Conservation (phyloP, 768 basidiomycete species). For the Auriscalpium orientale region DNA sequence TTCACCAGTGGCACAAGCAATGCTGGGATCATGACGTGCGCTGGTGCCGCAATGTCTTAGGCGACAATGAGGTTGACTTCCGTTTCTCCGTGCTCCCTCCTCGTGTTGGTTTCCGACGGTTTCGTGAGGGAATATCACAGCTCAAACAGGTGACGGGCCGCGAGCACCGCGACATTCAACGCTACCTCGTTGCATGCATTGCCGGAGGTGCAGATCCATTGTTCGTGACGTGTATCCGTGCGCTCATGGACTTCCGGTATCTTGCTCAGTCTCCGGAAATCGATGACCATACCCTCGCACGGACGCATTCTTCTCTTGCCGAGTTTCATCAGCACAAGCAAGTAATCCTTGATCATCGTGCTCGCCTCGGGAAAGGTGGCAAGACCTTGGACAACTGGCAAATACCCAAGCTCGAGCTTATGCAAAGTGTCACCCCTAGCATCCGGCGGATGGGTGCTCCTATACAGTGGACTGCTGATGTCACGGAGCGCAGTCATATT, state of each 20-base stretch:
- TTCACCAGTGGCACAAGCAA: conserved; percentile 29
- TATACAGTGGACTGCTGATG: no score
- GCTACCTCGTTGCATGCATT: no score
- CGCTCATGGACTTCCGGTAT: no score
- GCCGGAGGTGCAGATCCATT: conserved; percentile 22
- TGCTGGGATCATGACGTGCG: conserved; percentile 33
- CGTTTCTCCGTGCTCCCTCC: conserved; percentile 30
- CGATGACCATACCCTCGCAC: background rate
- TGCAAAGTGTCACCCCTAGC: conserved; percentile 26
- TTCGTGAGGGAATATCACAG: conserved; percentile 29
- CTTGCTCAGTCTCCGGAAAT: conserved; percentile 26
- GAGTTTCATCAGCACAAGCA: conserved; percentile 31
- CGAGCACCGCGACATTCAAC: conserved; percentile 31
- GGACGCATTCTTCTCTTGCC: conserved; percentile 8
- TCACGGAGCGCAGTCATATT: no score
- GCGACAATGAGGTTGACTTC: conserved; percentile 28
- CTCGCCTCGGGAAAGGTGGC: conserved; percentile 20
- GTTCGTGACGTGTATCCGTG: conserved; percentile 27
- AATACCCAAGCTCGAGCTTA: conserved; percentile 36
- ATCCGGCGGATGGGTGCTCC: no score
- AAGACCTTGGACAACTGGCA: conserved; percentile 24
- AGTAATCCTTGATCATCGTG: conserved; percentile 24
- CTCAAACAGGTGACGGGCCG: conserved; percentile 36
- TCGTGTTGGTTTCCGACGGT: conserved; percentile 28
- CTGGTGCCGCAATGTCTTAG: conserved; percentile 30